phyloP scores from a whole-genome alignment of 2,329 filamentous ascomycete genomes.

The Colletotrichum higginsianum region DNA sequence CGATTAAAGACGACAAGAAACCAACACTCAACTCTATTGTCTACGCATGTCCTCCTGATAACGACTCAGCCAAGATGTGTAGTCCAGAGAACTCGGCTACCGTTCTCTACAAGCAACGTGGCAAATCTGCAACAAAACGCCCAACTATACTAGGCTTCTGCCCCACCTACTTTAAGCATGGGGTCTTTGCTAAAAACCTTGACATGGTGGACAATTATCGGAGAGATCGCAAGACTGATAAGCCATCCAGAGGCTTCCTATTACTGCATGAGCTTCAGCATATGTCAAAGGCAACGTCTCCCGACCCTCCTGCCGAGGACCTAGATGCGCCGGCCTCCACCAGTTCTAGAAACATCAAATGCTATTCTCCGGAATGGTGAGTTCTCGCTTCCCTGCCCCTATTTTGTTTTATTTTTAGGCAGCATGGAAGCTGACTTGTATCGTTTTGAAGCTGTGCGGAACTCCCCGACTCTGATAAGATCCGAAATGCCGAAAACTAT shows the following conservation, averaged over 20 bases:
- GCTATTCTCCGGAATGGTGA: not conserved
- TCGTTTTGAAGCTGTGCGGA: not conserved
- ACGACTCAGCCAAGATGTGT: not conserved
- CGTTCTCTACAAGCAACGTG: not conserved
- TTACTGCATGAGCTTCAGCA: not conserved
- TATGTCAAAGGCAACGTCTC: not conserved
- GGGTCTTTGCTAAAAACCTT: not conserved
- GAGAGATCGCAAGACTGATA: not conserved
- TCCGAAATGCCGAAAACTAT: not conserved
- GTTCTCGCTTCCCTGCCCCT: not conserved
- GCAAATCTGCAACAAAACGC: not conserved
- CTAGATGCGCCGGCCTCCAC: not conserved
- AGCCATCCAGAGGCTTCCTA: not conserved
- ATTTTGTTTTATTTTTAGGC: not conserved
- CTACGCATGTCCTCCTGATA: not conserved
- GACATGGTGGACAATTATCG: not conserved
- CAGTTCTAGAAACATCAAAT: not conserved
- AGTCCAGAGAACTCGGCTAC: not conserved
- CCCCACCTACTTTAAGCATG: not conserved
- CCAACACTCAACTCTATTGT: not conserved
- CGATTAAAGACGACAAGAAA: not conserved
- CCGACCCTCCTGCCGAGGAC: not conserved
- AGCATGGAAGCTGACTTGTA: not conserved
- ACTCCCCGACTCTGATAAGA: not conserved
- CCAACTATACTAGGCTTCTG: not conserved